phyloP scores from a whole-genome alignment of 148 eudicot species.

The Vaccinium macrocarpon region DNA sequence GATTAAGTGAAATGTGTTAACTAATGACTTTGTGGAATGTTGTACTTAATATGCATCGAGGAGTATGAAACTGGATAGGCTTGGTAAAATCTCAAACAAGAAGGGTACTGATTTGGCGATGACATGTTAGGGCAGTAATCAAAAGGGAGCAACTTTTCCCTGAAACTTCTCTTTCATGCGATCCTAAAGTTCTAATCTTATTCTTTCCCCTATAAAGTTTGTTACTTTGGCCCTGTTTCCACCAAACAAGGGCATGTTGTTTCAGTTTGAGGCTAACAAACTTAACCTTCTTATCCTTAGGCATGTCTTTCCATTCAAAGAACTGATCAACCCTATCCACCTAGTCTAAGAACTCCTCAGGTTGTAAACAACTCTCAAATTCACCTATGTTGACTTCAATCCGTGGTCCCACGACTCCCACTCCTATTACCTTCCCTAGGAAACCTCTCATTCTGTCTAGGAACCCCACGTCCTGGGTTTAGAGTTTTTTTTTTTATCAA shows the following conservation, averaged over 20 bases:
- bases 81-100: background rate
- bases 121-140: background rate
- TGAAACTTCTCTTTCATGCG: background rate
- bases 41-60: background rate
- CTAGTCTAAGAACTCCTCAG: conserved; percentile 6
- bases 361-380: background rate
- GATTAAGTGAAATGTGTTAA: background rate
- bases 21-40: background rate
- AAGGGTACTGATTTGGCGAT: background rate
- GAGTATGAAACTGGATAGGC: background rate
- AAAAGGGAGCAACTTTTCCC: background rate
- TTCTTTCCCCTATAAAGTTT: background rate
- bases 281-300: background rate
- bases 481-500: conserved; percentile 2
- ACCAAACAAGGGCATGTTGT: background rate
- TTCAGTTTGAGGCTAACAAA: background rate
- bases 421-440: background rate
- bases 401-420: background rate
- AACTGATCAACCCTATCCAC: background rate
- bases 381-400: background rate
- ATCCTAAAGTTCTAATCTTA: background rate
- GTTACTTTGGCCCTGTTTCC: background rate
- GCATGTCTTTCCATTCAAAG: background rate
- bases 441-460: background rate
- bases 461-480: background rate